Evolutionary conservation across 2,329 filamentous ascomycete species (phyloP).

Genomic region (Cladobotryum mycophilum): DNA sequence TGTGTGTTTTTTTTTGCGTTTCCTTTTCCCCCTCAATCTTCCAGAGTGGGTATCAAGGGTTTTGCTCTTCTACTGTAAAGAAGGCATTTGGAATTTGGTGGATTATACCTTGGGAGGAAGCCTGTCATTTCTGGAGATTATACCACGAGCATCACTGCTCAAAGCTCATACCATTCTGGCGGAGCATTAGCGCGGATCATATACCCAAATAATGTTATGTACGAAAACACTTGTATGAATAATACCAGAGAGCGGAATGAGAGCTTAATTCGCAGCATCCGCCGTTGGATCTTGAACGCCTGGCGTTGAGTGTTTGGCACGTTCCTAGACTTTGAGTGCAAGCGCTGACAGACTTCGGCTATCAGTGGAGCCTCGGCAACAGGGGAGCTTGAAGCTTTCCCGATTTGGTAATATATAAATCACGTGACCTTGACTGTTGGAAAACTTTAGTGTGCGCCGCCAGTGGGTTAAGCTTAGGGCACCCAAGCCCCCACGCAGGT

Average conservation of each 20-base stretch:
- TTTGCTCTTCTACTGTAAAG: no score
- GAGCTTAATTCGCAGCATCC: no score
- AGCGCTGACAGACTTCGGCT: no score
- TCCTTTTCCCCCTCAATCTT: not conserved
- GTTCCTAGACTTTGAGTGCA: not conserved
- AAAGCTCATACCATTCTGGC: not conserved
- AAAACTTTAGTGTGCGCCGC: no score
- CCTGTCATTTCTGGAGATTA: not conserved
- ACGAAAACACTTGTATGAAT: conserved; percentile 1
- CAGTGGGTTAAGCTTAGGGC: conserved; percentile 23
- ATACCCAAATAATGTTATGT: conserved; percentile 3
- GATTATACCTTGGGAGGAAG: not conserved
- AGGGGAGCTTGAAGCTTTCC: no score
- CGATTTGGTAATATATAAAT: not conserved
- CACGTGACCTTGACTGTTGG: not conserved
- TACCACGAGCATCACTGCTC: conserved; percentile 7
- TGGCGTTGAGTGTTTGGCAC: not conserved
- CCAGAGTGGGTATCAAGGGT: not conserved
- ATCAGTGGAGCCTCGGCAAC: no score
- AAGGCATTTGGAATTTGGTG: not conserved
- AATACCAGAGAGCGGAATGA: conserved; percentile 1
- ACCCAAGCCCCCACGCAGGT: conserved; percentile 24
- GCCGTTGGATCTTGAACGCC: no score
- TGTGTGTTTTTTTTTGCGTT: not conserved
- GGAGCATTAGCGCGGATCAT: conserved; percentile 2